These are phyloP conservation scores for Theobroma grandiflorum DNA, from an alignment of 441 rosid species.

Conservation along the genomic window DNA sequence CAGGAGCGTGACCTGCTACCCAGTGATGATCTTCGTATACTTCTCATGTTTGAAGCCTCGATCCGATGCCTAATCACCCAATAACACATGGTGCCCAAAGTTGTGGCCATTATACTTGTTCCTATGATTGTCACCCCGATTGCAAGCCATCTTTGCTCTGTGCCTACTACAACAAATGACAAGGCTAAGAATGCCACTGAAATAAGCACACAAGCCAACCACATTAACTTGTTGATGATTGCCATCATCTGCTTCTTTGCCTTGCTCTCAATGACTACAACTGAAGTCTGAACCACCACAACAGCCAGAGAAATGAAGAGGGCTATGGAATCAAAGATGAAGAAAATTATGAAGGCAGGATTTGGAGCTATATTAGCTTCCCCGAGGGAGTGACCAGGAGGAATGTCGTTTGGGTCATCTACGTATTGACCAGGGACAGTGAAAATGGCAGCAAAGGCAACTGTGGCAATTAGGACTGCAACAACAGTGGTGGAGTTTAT, in stretches of 20 bases:
- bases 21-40: slow-evolving; percentile 61
- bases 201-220: slow-evolving; percentile 85
- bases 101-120: slow-evolving; percentile 77
- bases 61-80: slow-evolving; percentile 87
- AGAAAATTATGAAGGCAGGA: slow-evolving; percentile 74
- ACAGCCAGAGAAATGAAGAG: slow-evolving; percentile 94
- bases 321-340: slow-evolving; percentile 81
- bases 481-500: slow-evolving; percentile 93
- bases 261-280: slow-evolving; percentile 85
- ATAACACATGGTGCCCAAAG: slow-evolving; percentile 85
- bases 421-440: slow-evolving; percentile 87
- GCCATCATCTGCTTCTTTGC: slow-evolving; percentile 97
- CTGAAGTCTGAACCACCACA: slow-evolving; percentile 94
- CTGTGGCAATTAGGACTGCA: slow-evolving; percentile 89
- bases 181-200: slow-evolving; percentile 83
- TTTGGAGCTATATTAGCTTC: slow-evolving; percentile 71
- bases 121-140: slow-evolving; percentile 78
- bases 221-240: slow-evolving; percentile 88
- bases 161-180: slow-evolving; percentile 81
- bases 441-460: slow-evolving; percentile 95
- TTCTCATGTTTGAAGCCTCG: slow-evolving; percentile 76
- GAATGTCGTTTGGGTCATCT: slow-evolving; percentile 51
- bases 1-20: slow-evolving; percentile 68
- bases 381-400: slow-evolving; percentile 64
- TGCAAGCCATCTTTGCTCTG: slow-evolving; percentile 70